Evolutionary conservation across 768 basidiomycete species (phyloP).

Genomic region (Pisolithus orientalis): DNA sequence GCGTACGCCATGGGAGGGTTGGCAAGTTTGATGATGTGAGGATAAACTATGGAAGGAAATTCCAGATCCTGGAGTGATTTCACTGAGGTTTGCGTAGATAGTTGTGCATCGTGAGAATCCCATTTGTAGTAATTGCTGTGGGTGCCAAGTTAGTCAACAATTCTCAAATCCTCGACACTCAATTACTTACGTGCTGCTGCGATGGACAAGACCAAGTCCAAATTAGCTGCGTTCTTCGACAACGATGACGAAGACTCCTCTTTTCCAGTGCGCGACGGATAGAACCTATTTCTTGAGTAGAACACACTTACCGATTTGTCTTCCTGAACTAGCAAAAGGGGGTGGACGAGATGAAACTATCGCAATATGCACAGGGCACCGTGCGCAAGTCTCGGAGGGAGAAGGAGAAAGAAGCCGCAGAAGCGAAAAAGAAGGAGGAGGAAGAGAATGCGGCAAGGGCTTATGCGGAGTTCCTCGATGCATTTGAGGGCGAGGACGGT

Average conservation of each 20-base stretch:
- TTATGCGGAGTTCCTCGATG: conserved; percentile 79
- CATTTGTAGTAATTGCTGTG: conserved; percentile 1
- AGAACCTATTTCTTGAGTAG: conserved; percentile 51
- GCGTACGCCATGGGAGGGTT: conserved; percentile 72
- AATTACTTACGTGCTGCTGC: background rate
- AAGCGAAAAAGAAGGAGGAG: conserved; percentile 81
- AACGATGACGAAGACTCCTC: conserved; percentile 80
- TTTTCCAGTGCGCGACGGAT: conserved; percentile 85
- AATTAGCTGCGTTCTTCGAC: conserved; percentile 77
- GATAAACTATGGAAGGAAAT: background rate
- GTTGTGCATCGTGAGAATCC: conserved; percentile 20
- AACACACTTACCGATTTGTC: conserved; percentile 54
- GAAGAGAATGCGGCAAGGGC: conserved; percentile 74
- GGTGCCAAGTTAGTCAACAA: too few species aligned
- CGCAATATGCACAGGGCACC: conserved; percentile 81
- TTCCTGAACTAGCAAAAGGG: conserved; percentile 69
- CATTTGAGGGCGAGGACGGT: conserved; percentile 69
- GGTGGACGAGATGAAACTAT: conserved; percentile 79
- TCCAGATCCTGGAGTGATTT: background rate
- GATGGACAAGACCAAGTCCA: conserved; percentile 36
- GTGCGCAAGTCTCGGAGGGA: conserved; percentile 87
- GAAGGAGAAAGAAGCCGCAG: conserved; percentile 88
- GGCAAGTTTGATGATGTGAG: conserved; percentile 62
- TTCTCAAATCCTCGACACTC: background rate
- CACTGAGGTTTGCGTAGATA: background rate